A percentile compares a stretch with the other conserved stretches of the same genome.
phyloP scores from a whole-genome alignment of 1,284 basidiomycete species.

The Heterobasidion annosum region DNA sequence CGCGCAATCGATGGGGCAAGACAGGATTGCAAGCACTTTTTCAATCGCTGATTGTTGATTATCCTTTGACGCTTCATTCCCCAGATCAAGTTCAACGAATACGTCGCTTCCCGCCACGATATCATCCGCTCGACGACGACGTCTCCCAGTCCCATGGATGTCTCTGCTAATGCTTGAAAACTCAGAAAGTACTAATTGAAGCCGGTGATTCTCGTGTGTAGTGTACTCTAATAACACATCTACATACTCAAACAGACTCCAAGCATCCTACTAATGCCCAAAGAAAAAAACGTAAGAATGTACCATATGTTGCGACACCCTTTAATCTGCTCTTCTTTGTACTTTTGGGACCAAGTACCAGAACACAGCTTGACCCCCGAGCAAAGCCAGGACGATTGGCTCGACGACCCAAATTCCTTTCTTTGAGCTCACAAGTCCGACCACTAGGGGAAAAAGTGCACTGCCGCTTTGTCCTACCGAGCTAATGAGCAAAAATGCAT shows the following conservation, averaged over 20 bases:
- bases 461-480: constrained; percentile 24
- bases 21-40: constrained; percentile 40
- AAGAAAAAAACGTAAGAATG: too few relatives aligned
- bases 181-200: too few relatives aligned
- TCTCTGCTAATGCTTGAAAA: too few relatives aligned
- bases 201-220: too few relatives aligned
- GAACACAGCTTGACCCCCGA: constrained; percentile 18
- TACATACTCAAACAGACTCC: too few relatives aligned
- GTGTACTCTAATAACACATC: too few relatives aligned
- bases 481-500: constrained; percentile 23
- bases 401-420: constrained; percentile 24
- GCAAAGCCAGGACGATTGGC: constrained; percentile 18
- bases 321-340: constrained; percentile 12
- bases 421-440: constrained; percentile 23
- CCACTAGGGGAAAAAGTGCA: constrained; percentile 24
- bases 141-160: not conserved
- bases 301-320: too few relatives aligned
- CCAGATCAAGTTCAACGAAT: not conserved
- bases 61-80: too few relatives aligned
- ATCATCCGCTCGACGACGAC: not conserved
- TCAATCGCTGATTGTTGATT: too few relatives aligned
- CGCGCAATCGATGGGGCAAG: constrained; percentile 36
- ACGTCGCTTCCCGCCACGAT: not conserved
- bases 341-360: constrained; percentile 19
- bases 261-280: too few relatives aligned